phyloP scores from a whole-genome alignment of 768 basidiomycete genomes.

The Sutorius australiensis region DNA sequence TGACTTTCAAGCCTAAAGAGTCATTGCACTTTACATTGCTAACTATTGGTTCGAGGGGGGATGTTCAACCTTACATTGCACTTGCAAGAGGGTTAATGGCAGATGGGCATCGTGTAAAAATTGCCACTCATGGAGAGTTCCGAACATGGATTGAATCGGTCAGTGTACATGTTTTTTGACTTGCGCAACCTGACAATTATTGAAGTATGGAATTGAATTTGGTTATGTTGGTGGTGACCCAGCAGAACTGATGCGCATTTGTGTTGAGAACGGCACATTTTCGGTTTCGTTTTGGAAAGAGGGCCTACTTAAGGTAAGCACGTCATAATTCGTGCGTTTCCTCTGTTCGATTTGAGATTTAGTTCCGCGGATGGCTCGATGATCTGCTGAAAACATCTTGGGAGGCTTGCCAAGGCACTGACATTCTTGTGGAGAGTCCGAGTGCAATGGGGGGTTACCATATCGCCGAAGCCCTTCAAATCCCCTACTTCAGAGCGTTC shows the following conservation, averaged over 20 bases:
- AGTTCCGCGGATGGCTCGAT: constrained; percentile 98
- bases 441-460: constrained; percentile 98
- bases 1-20: constrained; percentile 91
- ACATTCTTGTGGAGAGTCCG: constrained; percentile 91
- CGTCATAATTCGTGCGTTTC: neutral
- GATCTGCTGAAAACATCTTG: constrained; percentile 93
- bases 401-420: constrained; percentile 94
- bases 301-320: constrained; percentile 72
- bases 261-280: constrained; percentile 97
- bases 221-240: constrained; percentile 95
- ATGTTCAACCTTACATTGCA: constrained; percentile 98
- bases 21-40: constrained; percentile 88
- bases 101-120: constrained; percentile 85
- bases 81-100: constrained; percentile 87
- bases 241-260: constrained; percentile 95
- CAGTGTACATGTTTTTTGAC: constrained; percentile 30
- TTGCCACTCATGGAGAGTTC: constrained; percentile 96
- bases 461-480: constrained; percentile 89
- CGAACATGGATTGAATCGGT: constrained; percentile 93
- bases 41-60: constrained; percentile 94
- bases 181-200: constrained; percentile 7
- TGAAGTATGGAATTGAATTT: constrained; percentile 92
- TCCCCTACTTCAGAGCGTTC: constrained; percentile 94
- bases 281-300: constrained; percentile 95
- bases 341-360: constrained; percentile 9